Base-by-base conservation (phyloP, 768 basidiomycete species). In the Psilocybe tampanensis region DNA sequence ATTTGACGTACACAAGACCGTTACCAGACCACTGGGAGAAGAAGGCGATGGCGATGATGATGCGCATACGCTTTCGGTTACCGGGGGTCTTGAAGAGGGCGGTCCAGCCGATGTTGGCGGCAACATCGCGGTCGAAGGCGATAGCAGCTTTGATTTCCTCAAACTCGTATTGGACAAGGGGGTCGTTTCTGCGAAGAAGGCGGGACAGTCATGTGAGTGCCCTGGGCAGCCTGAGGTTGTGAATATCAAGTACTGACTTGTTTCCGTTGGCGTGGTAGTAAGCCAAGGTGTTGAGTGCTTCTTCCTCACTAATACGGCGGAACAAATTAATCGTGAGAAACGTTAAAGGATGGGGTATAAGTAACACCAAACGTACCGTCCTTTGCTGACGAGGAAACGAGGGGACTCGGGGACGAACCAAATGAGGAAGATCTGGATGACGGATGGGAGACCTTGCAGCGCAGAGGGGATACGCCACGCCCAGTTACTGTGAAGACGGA, bases 341-440 rank as follows among this genome's bases (percentile, higher is more conserved):
- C 18, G 41, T 49, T 13, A 56, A 29, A 34, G 8, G 3, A 13
- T 1, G 23, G 21, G 45, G 23, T 8, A 23, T 24, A 23, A 47
- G 7, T n/a, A 22, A 44, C 21, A n/a, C 29, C 29, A 29, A 12
- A 45, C 19, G 7, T 18, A 68, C 70, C 65, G 65, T 18, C 89
- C 89, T 67, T 88, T 86, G 70, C 76, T 26, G 43, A 45, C 23
- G 9, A 26, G 32, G 41, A 81, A 92, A 73, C 89, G 82, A 22
- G 91, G 90, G 1, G 85, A 86, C 68, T 92, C 90, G 33, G 89
- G 89, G 6, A 80, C 77, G 65, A 88, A 80, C 68, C 80, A 81
- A 56, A 91, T 73, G 44, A 90, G 68, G 57, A 72, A 60, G 58
- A 91, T 61, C 65, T 90, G 87, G 49, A 85, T 56, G 44, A 86